These are phyloP conservation scores for Adansonia grandidieri DNA, from an alignment of 441 rosid genomes.

Conservation along the genomic window DNA sequence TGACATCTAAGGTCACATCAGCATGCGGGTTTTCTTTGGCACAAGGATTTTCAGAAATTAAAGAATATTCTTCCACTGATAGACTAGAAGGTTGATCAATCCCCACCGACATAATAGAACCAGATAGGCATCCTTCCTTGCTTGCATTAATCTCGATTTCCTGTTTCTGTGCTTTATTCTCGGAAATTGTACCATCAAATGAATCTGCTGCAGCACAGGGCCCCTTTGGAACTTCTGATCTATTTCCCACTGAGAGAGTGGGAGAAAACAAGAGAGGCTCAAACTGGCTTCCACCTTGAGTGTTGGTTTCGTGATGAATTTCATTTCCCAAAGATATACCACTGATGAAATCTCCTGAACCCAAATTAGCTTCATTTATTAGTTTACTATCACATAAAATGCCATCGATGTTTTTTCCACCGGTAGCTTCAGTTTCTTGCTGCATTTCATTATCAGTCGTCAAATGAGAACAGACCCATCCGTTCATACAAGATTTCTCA, in stretches of 20 bases:
- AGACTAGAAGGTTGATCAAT: slow-evolving; percentile 32
- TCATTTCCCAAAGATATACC: too few species aligned
- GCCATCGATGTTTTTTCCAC: slow-evolving; percentile 25
- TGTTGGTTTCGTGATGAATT: too few species aligned
- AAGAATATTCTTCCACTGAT: slow-evolving; percentile 31
- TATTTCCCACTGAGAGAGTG: too few species aligned
- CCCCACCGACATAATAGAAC: slow-evolving; percentile 32
- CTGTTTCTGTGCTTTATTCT: slow-evolving; percentile 21
- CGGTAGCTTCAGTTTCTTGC: slow-evolving; percentile 36
- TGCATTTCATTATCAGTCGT: slow-evolving; percentile 35
- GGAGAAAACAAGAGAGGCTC: too few species aligned
- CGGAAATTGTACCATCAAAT: slow-evolving; percentile 23
- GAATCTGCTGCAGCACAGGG: slow-evolving; percentile 23
- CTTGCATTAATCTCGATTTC: slow-evolving; percentile 22
- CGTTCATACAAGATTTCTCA: slow-evolving; percentile 36
- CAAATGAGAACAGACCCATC: slow-evolving; percentile 31
- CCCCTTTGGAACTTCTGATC: slow-evolving; percentile 9
- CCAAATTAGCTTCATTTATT: too few species aligned
- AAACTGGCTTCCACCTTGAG: too few species aligned
- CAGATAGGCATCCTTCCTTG: slow-evolving; percentile 34
- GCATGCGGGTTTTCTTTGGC: slow-evolving; percentile 31
- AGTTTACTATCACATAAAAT: not conserved
- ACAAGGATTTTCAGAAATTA: slow-evolving; percentile 28
- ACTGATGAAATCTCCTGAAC: too few species aligned
- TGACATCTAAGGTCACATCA: slow-evolving; percentile 24